phyloP scores from a whole-genome alignment of 441 rosid genomes.

The Adansonia gregorii region DNA sequence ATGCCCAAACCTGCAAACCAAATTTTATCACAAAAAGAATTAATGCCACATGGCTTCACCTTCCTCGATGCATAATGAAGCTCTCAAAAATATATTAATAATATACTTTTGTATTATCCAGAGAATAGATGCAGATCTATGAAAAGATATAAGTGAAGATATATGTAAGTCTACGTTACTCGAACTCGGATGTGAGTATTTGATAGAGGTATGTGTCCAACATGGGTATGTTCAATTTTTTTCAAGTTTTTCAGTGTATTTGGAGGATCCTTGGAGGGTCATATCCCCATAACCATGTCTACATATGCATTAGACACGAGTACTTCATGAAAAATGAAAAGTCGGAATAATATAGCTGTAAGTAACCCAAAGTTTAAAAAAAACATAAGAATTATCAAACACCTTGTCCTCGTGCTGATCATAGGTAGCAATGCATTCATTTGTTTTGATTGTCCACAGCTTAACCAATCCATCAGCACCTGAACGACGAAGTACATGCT shows the following conservation, averaged over 20 bases:
- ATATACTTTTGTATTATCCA: background rate
- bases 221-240: too few species aligned
- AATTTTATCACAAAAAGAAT: constrained; percentile 12
- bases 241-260: too few species aligned
- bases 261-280: too few species aligned
- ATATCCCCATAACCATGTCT: too few species aligned
- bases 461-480: constrained; percentile 97
- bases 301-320: too few species aligned
- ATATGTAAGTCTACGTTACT: background rate
- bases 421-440: constrained; percentile 87
- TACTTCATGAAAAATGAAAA: too few species aligned
- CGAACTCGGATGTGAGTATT: too few species aligned
- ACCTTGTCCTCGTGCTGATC: constrained; percentile 98
- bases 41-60: background rate
- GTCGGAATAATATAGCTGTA: too few species aligned
- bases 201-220: too few species aligned
- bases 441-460: constrained; percentile 83
- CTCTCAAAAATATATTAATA: background rate
- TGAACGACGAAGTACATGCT: constrained; percentile 29
- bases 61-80: background rate
- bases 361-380: constrained; percentile 8
- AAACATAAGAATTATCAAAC: constrained; percentile 19
- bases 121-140: background rate
- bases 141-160: background rate
- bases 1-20: constrained; percentile 80